Evolutionary conservation across 257 asterid genomes (phyloP).

Genomic region (Solanum piurae): DNA sequence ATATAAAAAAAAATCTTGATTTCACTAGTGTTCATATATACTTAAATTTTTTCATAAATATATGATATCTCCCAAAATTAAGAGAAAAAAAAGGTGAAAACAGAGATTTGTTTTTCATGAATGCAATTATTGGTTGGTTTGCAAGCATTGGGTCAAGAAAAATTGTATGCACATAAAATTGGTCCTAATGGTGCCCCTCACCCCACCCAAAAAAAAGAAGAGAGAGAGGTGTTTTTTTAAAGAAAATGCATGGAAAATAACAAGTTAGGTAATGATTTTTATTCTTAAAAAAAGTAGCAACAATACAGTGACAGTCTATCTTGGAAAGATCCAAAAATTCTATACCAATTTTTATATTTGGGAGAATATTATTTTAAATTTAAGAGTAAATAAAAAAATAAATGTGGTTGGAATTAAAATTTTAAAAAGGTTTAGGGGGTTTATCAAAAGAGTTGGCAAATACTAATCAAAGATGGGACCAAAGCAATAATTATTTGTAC

Average conservation of each 20-base stretch:
- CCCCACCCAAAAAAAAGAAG: background rate
- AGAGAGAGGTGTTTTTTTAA: background rate
- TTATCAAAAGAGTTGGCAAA: slow-evolving; percentile 32
- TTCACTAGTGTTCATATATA: background rate
- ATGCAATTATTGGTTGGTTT: background rate
- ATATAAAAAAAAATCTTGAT: background rate
- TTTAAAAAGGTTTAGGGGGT: slow-evolving; percentile 22
- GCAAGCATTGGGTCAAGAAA: background rate
- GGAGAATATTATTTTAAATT: background rate
- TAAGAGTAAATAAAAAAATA: background rate
- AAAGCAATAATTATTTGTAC: slow-evolving; percentile 10
- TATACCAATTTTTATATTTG: background rate
- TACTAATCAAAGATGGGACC: slow-evolving; percentile 38
- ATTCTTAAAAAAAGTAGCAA: background rate
- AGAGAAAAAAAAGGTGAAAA: background rate
- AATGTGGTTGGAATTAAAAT: background rate
- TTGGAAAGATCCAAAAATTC: background rate
- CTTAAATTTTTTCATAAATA: background rate
- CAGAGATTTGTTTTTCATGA: background rate
- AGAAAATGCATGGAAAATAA: slow-evolving; percentile 3
- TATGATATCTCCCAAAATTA: background rate
- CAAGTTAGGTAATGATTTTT: background rate
- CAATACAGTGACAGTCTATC: background rate
- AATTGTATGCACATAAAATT: background rate
- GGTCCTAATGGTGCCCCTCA: background rate